Conservation (phyloP, 2,329 filamentous ascomycete species). For the Aspergillus texensis region DNA sequence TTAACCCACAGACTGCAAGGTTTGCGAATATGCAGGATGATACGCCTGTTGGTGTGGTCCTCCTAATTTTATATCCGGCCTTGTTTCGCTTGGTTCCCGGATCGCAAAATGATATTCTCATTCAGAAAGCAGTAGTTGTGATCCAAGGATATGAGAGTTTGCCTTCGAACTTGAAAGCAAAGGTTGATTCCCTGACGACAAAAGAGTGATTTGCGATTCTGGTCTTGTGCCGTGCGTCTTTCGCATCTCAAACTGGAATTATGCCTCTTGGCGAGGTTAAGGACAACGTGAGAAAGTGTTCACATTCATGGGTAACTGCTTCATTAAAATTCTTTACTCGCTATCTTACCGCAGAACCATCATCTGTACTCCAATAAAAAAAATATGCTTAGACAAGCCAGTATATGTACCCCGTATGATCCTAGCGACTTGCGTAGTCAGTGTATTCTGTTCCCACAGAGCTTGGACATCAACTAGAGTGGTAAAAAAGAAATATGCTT, state of each 20-base stretch:
- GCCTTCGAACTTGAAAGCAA: neutral
- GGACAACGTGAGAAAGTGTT: no score
- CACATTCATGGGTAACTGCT: no score
- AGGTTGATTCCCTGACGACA: neutral
- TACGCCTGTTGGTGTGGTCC: neutral
- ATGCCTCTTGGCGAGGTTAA: no score
- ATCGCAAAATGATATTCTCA: neutral
- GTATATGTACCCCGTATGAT: neutral
- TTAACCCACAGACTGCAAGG: neutral
- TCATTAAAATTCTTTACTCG: no score
- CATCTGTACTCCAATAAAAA: neutral
- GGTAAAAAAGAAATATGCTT: no score
- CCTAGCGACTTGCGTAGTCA: neutral
- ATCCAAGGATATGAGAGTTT: neutral
- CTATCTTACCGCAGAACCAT: neutral
- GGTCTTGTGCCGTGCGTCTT: neutral
- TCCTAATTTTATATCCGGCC: slow-evolving; percentile 8
- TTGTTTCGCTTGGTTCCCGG: neutral
- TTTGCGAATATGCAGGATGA: neutral
- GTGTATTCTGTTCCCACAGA: neutral
- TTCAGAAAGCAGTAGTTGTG: slow-evolving; percentile 4
- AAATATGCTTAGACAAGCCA: neutral
- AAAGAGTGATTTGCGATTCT: neutral
- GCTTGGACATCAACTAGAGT: neutral
- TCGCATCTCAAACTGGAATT: neutral